Evolutionary conservation across 805 yeast species (phyloP).

Genomic region (Candida bentonensis): DNA sequence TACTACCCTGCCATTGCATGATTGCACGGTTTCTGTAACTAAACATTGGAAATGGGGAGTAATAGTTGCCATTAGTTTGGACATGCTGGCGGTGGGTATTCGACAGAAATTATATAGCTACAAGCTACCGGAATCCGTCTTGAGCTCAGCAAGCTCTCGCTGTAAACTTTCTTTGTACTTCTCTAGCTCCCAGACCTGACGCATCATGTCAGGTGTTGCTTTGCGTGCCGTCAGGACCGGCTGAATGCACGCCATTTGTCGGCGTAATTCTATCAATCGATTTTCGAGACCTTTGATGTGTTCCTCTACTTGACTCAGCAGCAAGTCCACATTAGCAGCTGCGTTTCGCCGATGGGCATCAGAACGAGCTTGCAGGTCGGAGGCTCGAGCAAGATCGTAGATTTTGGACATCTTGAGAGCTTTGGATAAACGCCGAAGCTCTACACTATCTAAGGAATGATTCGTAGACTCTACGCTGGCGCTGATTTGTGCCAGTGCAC

Average conservation of each 20-base stretch:
- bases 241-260: background rate
- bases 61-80: background rate
- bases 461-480: background rate
- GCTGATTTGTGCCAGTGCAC: background rate
- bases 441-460: background rate
- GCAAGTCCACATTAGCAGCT: background rate
- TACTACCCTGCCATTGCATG: conserved; percentile 51
- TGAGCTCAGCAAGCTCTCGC: background rate
- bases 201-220: background rate
- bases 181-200: background rate
- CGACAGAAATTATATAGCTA: no score
- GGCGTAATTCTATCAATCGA: background rate
- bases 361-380: background rate
- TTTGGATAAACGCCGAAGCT: background rate
- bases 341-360: background rate
- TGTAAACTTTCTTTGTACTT: background rate
- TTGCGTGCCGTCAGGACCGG: background rate
- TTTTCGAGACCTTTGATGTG: background rate
- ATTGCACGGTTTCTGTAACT: no score
- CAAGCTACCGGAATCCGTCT: background rate
- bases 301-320: background rate
- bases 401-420: background rate
- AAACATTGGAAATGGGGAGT: background rate
- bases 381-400: background rate
- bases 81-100: background rate